Evolutionary conservation across 208 protist species (phyloP), one percentile per base, ranked within the genome.

Genomic region (Crithidia mellificae): DNA sequence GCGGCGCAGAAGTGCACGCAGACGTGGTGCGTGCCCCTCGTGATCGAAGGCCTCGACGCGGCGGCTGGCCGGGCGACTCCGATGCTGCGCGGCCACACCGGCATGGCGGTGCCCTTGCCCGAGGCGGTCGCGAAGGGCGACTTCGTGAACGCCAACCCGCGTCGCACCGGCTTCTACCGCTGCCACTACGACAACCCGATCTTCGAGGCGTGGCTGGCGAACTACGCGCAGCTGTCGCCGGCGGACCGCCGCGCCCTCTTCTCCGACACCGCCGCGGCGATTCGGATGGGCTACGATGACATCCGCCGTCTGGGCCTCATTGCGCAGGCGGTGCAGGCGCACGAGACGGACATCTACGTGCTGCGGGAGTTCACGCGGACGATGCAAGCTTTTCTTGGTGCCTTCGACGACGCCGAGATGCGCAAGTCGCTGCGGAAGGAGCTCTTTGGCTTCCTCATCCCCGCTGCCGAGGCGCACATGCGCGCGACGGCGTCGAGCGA

Each of bases 211-310:
- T 82, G 84, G 69, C 15, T 96, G 12, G 24, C 61, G 9, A 54
- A 74, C 53, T 94, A 89, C 75, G 6, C 49, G 15, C 51, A 52
- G 58, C 82, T 96, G 24, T 57, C 59, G 11, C 27, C 72, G 8
- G 66, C 73, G 1, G 84, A 96, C 65, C 81, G 80, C 24, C 65
- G 78, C 43, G 81, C 76, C 12, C 73, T 96, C 59, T 81, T 96
- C 29, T 74, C 86, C 8, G 91, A 96, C 69, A 93, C 87, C 6
- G 15, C 84, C 36, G 88, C 88, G 2, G 71, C 78, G 11, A 77
- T 94, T 30, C 75, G 82, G 20, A 92, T 92, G 84, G 90, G 90
- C n/a, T 77, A 84, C 67, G 74, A 86, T 20, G 87, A 92, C 65
- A 46, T 88, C 27, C 38, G 56, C 11, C 85, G 87, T 14, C 68